A percentile compares a stretch with the other conserved stretches of the same genome.
Evolutionary conservation across 176 grass and related monocot species (phyloP).

Genomic region (Raddia guianensis): DNA sequence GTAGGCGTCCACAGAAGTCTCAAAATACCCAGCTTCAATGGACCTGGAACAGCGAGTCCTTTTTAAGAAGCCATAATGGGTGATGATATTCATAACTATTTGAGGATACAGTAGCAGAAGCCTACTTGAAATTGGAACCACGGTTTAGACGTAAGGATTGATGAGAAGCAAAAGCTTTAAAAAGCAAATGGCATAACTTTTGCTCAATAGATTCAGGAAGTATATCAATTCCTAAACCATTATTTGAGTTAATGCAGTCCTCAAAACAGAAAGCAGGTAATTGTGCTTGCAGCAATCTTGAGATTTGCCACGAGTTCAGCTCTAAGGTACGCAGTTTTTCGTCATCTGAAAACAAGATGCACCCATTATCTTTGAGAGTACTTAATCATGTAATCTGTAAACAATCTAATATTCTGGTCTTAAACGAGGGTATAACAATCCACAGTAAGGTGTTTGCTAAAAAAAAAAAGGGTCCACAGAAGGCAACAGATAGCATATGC

Average conservation of each 20-base stretch:
- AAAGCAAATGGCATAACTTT: constrained; percentile 68
- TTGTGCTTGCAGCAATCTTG: constrained; percentile 80
- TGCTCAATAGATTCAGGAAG: constrained; percentile 41
- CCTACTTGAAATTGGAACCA: constrained; percentile 57
- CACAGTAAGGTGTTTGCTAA: background rate
- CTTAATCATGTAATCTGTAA: constrained; percentile 27
- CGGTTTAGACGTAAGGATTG: constrained; percentile 44
- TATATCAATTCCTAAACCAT: constrained; percentile 22
- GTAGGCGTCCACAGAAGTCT: constrained; percentile 58
- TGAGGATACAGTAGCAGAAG: constrained; percentile 4
- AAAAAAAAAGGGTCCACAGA: background rate
- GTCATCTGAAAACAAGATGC: constrained; percentile 58
- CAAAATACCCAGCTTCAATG: constrained; percentile 40
- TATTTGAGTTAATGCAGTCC: constrained; percentile 48
- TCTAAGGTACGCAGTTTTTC: constrained; percentile 73
- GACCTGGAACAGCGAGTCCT: constrained; percentile 51
- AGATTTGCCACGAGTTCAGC: constrained; percentile 88
- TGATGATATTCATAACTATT: constrained; percentile 21
- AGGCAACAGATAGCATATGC: background rate
- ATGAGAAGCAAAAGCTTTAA: constrained; percentile 64
- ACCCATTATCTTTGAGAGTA: constrained; percentile 15
- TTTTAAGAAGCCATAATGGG: constrained; percentile 4
- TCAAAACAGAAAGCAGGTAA: constrained; percentile 64
- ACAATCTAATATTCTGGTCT: background rate
- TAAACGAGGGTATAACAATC: background rate